Evolutionary conservation across 1,139 yeast species (phyloP), one percentile per base, ranked within the genome.

Genomic region (Protomyces lactucae-debilis): DNA sequence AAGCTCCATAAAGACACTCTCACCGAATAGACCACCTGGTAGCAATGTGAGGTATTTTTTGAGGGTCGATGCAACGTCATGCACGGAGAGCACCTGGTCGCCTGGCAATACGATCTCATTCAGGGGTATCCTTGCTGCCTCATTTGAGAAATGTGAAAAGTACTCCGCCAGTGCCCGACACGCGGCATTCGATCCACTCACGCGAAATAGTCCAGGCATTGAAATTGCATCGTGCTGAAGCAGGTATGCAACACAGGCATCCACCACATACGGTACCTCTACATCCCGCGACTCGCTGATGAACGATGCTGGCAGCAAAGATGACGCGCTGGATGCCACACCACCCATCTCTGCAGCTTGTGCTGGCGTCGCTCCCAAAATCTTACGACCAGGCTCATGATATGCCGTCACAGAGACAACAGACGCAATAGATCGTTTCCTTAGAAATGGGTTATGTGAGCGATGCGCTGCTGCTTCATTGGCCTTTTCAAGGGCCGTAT

Each of bases 21-120:
- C 59, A 9, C 65, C 65, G 25, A 64, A 35, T 14, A 64, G 57
- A 12, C 65, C 65, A 3, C 65, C 65, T 1, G 65, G 65, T 36
- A 64, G 9, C 46, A 54, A 55, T 3, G 57, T 56, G 16, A 64
- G 53, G 36, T 57, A 43, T n/a, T 53, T 57, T 45, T 64, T 64
- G 51, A 64, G 57, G n/a, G 48, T 39, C 39, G 64, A 59, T 8
- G 65, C 65, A 16, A 57, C 61, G 39, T 64, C 65, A 36, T 64
- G 65, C 21, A 64, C 59, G 39, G 59, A 55, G 36, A 64, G 43
- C 23, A 59, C 37, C 25, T 53, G 61, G 25, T 57, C 53, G 16
- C 48, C 59, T 0, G 63, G 63, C n/a, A 59, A 16, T 4, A 25
- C 21, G 21, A 59, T 43, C n/a, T 59, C 54, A 35, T 52, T 57